Conservation (phyloP, 2,329 filamentous ascomycete genomes). For the Metarhizium brunneum region DNA sequence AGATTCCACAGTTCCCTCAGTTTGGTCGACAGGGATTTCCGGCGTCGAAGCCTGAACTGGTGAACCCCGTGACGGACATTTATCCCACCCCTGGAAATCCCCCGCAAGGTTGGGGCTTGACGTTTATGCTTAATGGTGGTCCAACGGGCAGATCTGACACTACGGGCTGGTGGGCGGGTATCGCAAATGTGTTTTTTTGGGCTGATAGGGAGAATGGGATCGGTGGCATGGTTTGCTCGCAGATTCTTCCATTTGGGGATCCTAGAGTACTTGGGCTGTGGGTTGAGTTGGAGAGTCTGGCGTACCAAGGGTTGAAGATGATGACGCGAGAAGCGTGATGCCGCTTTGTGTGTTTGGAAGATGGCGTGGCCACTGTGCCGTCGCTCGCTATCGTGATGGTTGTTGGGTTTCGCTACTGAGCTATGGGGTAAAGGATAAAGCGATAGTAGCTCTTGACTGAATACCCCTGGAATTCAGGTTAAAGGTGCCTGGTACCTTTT, state of each 20-base stretch:
- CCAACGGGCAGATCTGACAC: conserved; percentile 40
- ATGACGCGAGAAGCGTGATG: not conserved
- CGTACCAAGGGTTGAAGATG: conserved; percentile 18
- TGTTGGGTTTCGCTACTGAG: too few species aligned
- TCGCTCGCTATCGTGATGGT: too few species aligned
- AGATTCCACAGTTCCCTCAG: conserved; percentile 45
- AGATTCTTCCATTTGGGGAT: conserved; percentile 42
- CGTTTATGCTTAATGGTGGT: conserved; percentile 44
- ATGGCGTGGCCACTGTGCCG: too few species aligned
- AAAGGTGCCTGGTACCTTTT: too few species aligned
- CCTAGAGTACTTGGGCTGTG: conserved; percentile 30
- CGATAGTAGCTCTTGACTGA: too few species aligned
- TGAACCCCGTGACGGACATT: conserved; percentile 38
- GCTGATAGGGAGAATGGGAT: conserved; percentile 49
- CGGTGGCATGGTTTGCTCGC: conserved; percentile 40
- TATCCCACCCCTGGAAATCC: conserved; percentile 34
- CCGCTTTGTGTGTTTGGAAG: too few species aligned
- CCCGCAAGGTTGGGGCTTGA: conserved; percentile 57
- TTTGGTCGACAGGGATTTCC: conserved; percentile 36
- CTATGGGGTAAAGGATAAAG: too few species aligned
- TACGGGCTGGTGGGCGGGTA: conserved; percentile 48
- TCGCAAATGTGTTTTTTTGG: conserved; percentile 56
- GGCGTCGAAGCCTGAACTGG: conserved; percentile 37
- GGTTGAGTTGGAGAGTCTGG: conserved; percentile 26
- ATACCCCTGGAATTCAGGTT: too few species aligned